Percentiles rank a stretch among this genome's conserved stretches.
phyloP scores from a whole-genome alignment of 169 alveolate species.

The Sarcocystis neurona region DNA sequence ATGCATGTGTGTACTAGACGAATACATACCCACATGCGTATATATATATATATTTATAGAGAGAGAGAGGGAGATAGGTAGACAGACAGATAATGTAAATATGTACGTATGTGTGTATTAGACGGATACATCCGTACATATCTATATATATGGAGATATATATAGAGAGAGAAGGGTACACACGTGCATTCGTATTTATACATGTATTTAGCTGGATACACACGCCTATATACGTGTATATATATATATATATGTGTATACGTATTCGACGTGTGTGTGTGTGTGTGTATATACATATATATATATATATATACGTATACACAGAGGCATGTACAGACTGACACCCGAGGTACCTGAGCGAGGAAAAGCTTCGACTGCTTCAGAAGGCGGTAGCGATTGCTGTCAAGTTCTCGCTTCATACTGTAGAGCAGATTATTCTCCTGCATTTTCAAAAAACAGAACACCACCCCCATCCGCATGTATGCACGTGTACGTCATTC shows the following conservation, averaged over 20 bases:
- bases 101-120: too few relatives aligned
- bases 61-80: too few relatives aligned
- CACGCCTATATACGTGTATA: not conserved
- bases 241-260: too few relatives aligned
- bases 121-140: too few relatives aligned
- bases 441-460: not conserved
- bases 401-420: constrained; percentile 45
- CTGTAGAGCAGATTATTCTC: constrained; percentile 13
- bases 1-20: too few relatives aligned
- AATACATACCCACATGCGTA: not conserved
- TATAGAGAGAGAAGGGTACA: too few relatives aligned
- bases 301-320: too few relatives aligned
- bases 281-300: too few relatives aligned
- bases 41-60: too few relatives aligned
- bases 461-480: not conserved
- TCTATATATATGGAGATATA: too few relatives aligned
- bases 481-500: not conserved
- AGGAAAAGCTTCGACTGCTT: constrained; percentile 52
- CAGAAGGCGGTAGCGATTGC: constrained; percentile 54
- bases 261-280: too few relatives aligned
- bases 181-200: not conserved
- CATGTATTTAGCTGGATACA: not conserved
- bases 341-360: constrained; percentile 33
- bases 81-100: too few relatives aligned
- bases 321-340: not conserved